phyloP scores from a whole-genome alignment of 768 basidiomycete species.

The Collybia nuda region DNA sequence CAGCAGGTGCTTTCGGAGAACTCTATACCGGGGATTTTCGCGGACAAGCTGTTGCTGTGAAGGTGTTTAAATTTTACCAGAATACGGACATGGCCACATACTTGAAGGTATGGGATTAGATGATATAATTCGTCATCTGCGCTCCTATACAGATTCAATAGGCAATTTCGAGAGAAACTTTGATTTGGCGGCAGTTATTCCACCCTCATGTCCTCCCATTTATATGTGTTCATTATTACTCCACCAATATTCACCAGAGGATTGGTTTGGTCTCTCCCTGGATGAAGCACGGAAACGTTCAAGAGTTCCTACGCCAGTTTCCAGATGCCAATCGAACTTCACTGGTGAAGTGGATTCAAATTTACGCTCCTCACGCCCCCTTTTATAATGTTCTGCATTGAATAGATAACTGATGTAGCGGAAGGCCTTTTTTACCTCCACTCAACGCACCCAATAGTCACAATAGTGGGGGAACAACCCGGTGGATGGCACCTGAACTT shows the following conservation, averaged over 20 bases:
- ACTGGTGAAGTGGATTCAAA: conserved; percentile 13
- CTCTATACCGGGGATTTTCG: conserved; percentile 16
- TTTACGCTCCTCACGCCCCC: conserved; percentile 13
- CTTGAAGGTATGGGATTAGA: conserved; percentile 17
- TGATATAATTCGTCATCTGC: background rate
- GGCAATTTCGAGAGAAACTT: conserved; percentile 13
- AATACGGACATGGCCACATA: conserved; percentile 13
- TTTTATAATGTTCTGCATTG: background rate
- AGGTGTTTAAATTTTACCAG: conserved; percentile 19
- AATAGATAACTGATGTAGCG: conserved; percentile 29
- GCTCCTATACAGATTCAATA: conserved; percentile 19
- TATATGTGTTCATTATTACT: conserved; percentile 11
- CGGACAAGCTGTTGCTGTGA: conserved; percentile 3
- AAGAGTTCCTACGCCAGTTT: conserved; percentile 17
- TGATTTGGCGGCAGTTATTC: conserved; percentile 15
- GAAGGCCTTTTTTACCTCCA: conserved; percentile 32
- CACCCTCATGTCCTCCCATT: conserved; percentile 32
- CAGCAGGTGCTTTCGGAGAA: conserved; percentile 26
- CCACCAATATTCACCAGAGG: conserved; percentile 22
- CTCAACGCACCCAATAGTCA: conserved; percentile 31
- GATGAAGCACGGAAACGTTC: conserved; percentile 36
- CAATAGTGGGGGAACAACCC: conserved; percentile 28
- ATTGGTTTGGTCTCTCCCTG: conserved; percentile 36
- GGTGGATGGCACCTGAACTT: conserved; percentile 37
- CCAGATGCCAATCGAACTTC: conserved; percentile 15